These are phyloP conservation scores for Auricularia auricula-judae DNA, from an alignment of 768 basidiomycete species.

Conservation along the genomic window DNA sequence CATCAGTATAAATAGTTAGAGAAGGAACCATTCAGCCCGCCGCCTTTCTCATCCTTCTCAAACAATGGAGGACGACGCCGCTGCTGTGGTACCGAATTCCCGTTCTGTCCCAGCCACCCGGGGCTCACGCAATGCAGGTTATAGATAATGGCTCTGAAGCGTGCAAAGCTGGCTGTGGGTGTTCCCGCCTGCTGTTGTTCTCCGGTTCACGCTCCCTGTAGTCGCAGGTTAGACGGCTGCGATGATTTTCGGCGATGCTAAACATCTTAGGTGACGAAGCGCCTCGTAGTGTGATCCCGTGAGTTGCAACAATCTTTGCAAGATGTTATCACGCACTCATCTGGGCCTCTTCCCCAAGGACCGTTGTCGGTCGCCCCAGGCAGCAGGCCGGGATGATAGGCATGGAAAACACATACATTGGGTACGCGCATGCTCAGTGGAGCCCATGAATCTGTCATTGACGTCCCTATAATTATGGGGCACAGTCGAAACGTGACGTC, in stretches of 20 bases:
- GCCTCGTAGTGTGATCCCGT: slow-evolving; percentile 41
- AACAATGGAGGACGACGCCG: slow-evolving; percentile 21
- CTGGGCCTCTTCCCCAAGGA: slow-evolving; percentile 18
- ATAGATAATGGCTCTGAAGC: slow-evolving; percentile 31
- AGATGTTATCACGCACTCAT: not conserved
- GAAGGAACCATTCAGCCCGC: too few relatives aligned
- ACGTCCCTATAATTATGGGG: slow-evolving; percentile 26
- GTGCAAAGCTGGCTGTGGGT: slow-evolving; percentile 38
- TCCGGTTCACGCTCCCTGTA: not conserved
- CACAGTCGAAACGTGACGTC: slow-evolving; percentile 38
- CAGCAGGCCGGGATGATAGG: slow-evolving; percentile 71
- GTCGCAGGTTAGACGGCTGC: slow-evolving; percentile 11
- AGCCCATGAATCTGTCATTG: too few relatives aligned
- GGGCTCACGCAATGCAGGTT: not conserved
- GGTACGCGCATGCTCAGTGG: slow-evolving; percentile 21
- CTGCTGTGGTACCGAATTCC: slow-evolving; percentile 17
- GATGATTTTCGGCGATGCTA: not conserved
- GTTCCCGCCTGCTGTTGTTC: not conserved
- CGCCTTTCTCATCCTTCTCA: too few relatives aligned
- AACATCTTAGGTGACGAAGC: slow-evolving; percentile 34
- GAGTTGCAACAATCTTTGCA: slow-evolving; percentile 11
- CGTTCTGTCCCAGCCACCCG: not conserved
- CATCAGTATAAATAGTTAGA: too few relatives aligned
- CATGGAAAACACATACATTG: slow-evolving; percentile 68
- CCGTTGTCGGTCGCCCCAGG: slow-evolving; percentile 63